A percentile compares a stretch with the other conserved stretches of the same genome.
These are phyloP conservation scores for Clohesyomyces aquaticus DNA, from an alignment of 495 filamentous ascomycete genomes.

Conservation along the genomic window DNA sequence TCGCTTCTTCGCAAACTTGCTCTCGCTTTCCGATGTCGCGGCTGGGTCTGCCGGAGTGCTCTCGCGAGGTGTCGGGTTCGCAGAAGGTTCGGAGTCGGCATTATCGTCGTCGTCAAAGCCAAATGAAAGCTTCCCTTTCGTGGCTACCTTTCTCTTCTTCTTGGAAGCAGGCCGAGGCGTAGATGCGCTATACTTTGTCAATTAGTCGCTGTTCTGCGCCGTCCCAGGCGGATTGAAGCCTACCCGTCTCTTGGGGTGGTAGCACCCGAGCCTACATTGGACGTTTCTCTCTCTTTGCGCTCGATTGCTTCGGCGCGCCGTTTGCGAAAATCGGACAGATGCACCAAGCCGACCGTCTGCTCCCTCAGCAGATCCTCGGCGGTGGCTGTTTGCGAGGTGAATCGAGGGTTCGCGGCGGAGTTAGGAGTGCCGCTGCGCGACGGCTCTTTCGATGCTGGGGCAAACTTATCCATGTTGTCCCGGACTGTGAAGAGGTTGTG, in stretches of 20 bases:
- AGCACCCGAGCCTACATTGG: slow-evolving; percentile 57
- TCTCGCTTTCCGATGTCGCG: slow-evolving; percentile 50
- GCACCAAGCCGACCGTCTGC: slow-evolving; percentile 90
- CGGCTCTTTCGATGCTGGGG: slow-evolving; percentile 38
- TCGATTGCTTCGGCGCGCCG: slow-evolving; percentile 92
- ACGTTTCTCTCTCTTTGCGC: slow-evolving; percentile 82
- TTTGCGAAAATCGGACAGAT: slow-evolving; percentile 94
- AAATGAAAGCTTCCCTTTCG: slow-evolving; percentile 72
- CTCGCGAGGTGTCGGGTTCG: slow-evolving; percentile 32
- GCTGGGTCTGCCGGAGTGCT: slow-evolving; percentile 41
- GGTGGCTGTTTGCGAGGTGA: slow-evolving; percentile 77
- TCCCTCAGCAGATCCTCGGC: slow-evolving; percentile 90
- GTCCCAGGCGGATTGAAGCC: slow-evolving; percentile 24
- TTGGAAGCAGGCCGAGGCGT: slow-evolving; percentile 56
- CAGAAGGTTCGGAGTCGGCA: slow-evolving; percentile 35
- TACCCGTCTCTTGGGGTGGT: slow-evolving; percentile 61
- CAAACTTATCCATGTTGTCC: slow-evolving; percentile 35
- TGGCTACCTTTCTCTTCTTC: slow-evolving; percentile 69
- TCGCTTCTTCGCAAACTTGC: slow-evolving; percentile 52
- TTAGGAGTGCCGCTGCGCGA: slow-evolving; percentile 51
- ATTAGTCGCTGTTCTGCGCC: slow-evolving; percentile 46
- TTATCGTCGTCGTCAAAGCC: slow-evolving; percentile 62
- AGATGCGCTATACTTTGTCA: slow-evolving; percentile 55
- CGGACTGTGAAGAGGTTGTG: background rate
- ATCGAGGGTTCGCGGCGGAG: slow-evolving; percentile 56